Percentiles rank a stretch among this genome's conserved stretches.
These are phyloP conservation scores for Phytophthora hybrid DNA, from an alignment of 352 stramenopile genomes.

Conservation along the genomic window DNA sequence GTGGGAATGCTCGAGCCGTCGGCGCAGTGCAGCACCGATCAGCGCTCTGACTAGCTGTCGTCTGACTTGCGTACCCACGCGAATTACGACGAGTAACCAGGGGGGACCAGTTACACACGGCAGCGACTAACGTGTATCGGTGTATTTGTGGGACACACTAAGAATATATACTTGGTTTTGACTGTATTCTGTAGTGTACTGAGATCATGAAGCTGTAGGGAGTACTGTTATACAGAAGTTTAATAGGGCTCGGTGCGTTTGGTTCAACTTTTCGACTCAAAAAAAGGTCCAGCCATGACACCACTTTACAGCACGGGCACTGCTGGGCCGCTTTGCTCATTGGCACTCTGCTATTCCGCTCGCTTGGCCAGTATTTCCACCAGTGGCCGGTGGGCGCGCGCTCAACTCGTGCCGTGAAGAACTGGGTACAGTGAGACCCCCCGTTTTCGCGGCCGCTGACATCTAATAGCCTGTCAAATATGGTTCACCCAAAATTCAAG, in stretches of 20 bases:
- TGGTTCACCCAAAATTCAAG: no score
- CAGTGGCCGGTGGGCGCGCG: not conserved
- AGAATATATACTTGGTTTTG: not conserved
- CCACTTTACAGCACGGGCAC: not conserved
- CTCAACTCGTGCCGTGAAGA: not conserved
- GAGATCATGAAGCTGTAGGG: not conserved
- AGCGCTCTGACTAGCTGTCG: constrained; percentile 17
- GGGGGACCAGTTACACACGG: no score
- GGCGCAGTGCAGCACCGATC: not conserved
- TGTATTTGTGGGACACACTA: not conserved
- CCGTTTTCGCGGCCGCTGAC: no score
- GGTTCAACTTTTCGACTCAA: constrained; percentile 1
- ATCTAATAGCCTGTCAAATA: no score
- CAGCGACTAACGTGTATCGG: not conserved
- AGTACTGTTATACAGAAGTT: not conserved
- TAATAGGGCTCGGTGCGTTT: not conserved
- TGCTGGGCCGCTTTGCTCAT: not conserved
- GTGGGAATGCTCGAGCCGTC: constrained; percentile 38
- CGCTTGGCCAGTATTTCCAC: constrained; percentile 19
- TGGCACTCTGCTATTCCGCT: not conserved
- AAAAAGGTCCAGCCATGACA: not conserved
- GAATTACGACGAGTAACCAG: not conserved
- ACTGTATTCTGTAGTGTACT: not conserved
- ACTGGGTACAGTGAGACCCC: no score
- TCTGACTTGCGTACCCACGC: not conserved